phyloP scores from a whole-genome alignment of 2,329 filamentous ascomycete species.

The Cercospora citrullina region DNA sequence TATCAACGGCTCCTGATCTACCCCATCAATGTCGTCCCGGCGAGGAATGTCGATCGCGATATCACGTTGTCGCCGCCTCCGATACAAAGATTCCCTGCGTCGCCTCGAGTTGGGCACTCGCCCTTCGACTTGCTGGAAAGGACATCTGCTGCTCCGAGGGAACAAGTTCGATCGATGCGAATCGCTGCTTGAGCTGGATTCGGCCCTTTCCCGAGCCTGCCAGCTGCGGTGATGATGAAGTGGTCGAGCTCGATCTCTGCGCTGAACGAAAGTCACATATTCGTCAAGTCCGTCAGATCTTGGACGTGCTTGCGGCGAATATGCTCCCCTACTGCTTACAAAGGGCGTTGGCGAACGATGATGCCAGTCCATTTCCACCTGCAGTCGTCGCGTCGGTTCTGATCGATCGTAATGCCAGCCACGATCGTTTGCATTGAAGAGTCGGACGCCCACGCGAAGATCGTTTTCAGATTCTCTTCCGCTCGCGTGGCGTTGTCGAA shows the following conservation, averaged over 20 bases:
- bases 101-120: not conserved
- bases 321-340: not conserved
- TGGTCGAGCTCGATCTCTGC: not conserved
- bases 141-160: not conserved
- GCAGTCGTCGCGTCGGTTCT: not conserved
- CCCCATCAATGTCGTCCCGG: not conserved
- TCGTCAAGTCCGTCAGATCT: not conserved
- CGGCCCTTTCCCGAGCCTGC: not conserved
- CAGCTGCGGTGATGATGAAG: not conserved
- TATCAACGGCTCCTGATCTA: not conserved
- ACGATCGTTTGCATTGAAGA: not conserved
- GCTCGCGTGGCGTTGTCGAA: too few relatives aligned
- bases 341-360: not conserved
- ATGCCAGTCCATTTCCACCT: not conserved
- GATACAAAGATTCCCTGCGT: not conserved
- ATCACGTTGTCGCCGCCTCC: constrained; percentile 2
- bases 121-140: not conserved
- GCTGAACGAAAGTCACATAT: not conserved
- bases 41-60: not conserved
- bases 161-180: not conserved
- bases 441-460: not conserved
- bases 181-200: not conserved
- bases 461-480: not conserved
- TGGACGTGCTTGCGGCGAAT: not conserved
- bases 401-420: not conserved